phyloP scores from a whole-genome alignment of 371 early-diverging fungal genomes.

The Lichtheimia corymbifera region DNA sequence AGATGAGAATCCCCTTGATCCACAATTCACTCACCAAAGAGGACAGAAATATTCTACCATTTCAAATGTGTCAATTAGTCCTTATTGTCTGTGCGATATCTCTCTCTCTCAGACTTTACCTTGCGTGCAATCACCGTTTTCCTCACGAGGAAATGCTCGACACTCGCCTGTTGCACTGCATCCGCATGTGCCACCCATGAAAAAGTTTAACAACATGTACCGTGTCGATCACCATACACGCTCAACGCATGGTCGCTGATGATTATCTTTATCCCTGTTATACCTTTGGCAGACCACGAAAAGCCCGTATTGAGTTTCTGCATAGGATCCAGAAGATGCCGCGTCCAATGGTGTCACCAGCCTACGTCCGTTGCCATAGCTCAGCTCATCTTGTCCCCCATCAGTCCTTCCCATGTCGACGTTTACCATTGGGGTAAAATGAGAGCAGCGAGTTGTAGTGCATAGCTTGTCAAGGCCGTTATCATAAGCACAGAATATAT shows the following conservation, averaged over 20 bases:
- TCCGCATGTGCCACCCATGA: background rate
- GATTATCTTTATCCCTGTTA: background rate
- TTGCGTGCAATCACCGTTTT: conserved; percentile 25
- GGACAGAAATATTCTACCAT: background rate
- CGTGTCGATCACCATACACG: background rate
- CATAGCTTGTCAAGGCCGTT: background rate
- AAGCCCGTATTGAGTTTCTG: background rate
- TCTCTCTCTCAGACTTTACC: conserved; percentile 13
- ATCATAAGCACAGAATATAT: background rate
- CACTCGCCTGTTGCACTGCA: conserved; percentile 29
- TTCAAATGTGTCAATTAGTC: too few relatives aligned
- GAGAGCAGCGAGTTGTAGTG: background rate
- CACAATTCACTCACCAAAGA: conserved; percentile 7
- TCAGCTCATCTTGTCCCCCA: background rate
- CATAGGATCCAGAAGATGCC: background rate
- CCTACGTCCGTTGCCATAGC: background rate
- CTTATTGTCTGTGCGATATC: conserved; percentile 1
- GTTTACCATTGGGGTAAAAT: conserved; percentile 6
- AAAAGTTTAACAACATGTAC: background rate
- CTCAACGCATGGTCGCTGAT: background rate
- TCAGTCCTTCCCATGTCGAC: too few relatives aligned
- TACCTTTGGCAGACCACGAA: background rate
- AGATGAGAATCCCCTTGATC: too few relatives aligned
- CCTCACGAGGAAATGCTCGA: conserved; percentile 29
- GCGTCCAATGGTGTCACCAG: background rate